A percentile compares a stretch with the other conserved stretches of the same genome.
Evolutionary conservation across 768 basidiomycete species (phyloP).

Genomic region (Wakefieldia striispora): DNA sequence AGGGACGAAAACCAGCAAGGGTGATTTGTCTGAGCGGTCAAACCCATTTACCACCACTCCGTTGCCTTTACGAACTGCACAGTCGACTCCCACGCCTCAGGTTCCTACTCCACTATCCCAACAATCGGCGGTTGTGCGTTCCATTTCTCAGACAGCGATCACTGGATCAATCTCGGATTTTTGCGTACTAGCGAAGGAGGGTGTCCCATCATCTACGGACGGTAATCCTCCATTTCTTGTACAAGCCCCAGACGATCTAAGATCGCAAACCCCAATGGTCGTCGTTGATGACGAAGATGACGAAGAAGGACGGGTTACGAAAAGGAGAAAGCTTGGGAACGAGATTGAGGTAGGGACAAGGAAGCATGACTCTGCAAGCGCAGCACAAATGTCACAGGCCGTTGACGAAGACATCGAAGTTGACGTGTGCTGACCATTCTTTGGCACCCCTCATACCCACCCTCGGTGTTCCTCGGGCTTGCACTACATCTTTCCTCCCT

Average conservation of each 20-base stretch:
- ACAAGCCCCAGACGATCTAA: slow-evolving; percentile 25
- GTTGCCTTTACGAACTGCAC: slow-evolving; percentile 26
- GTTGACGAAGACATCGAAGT: slow-evolving; percentile 30
- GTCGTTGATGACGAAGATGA: slow-evolving; percentile 57
- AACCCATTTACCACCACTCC: slow-evolving; percentile 49
- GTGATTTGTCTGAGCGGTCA: slow-evolving; percentile 23
- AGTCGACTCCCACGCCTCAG: slow-evolving; percentile 4
- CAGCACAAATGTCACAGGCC: slow-evolving; percentile 7
- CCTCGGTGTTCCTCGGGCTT: neutral
- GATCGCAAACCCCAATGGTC: slow-evolving; percentile 51
- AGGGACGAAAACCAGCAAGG: slow-evolving; percentile 40
- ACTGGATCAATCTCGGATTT: slow-evolving; percentile 10
- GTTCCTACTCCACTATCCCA: neutral
- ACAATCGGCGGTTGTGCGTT: neutral
- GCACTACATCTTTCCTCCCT: slow-evolving; percentile 3
- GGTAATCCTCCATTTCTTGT: slow-evolving; percentile 31
- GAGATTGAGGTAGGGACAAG: neutral
- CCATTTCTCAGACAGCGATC: slow-evolving; percentile 1
- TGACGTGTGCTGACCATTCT: slow-evolving; percentile 23
- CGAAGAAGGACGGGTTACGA: slow-evolving; percentile 52
- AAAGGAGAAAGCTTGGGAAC: slow-evolving; percentile 45
- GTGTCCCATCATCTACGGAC: slow-evolving; percentile 14
- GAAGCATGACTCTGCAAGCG: neutral
- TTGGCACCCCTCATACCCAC: neutral
- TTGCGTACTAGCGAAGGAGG: slow-evolving; percentile 15